These are phyloP conservation scores for Zygoascus biomembranicola DNA, from an alignment of 805 yeast species.

Conservation along the genomic window DNA sequence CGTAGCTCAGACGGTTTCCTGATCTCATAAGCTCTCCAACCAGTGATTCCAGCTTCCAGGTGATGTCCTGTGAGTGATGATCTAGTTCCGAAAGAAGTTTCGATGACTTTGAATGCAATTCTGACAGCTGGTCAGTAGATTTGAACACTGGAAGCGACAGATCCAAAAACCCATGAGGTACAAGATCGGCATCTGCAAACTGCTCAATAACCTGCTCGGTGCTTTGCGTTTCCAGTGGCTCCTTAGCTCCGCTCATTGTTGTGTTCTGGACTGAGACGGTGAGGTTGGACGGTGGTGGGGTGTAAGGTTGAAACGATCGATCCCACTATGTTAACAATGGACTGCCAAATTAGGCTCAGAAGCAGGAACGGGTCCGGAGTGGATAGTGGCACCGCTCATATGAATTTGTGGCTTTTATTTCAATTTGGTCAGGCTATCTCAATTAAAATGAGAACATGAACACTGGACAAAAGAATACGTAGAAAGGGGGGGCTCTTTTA, in stretches of 20 bases:
- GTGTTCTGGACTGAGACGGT: too few relatives aligned
- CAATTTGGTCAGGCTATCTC: too few relatives aligned
- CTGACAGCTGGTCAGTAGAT: constrained; percentile 14
- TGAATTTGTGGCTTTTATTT: too few relatives aligned
- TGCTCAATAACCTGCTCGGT: constrained; percentile 16
- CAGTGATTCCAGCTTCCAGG: constrained; percentile 20
- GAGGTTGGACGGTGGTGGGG: too few relatives aligned
- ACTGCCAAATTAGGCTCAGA: too few relatives aligned
- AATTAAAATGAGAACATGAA: too few relatives aligned
- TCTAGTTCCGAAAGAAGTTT: constrained; percentile 27
- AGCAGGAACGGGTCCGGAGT: too few relatives aligned
- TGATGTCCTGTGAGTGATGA: constrained; percentile 22
- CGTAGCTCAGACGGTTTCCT: constrained; percentile 25
- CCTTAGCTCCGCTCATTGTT: neutral
- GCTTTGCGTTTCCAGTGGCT: neutral
- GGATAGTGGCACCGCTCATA: too few relatives aligned
- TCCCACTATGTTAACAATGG: too few relatives aligned
- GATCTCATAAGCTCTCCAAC: constrained; percentile 20
- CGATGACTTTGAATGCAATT: constrained; percentile 22
- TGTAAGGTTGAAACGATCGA: too few relatives aligned
- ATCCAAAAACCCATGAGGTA: constrained; percentile 24
- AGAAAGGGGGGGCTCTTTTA: too few relatives aligned
- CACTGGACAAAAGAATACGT: too few relatives aligned
- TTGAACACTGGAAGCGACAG: constrained; percentile 13
- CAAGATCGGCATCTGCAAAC: constrained; percentile 21